phyloP scores from a whole-genome alignment of 306 rosid genomes.

The Mimosa pudica region DNA sequence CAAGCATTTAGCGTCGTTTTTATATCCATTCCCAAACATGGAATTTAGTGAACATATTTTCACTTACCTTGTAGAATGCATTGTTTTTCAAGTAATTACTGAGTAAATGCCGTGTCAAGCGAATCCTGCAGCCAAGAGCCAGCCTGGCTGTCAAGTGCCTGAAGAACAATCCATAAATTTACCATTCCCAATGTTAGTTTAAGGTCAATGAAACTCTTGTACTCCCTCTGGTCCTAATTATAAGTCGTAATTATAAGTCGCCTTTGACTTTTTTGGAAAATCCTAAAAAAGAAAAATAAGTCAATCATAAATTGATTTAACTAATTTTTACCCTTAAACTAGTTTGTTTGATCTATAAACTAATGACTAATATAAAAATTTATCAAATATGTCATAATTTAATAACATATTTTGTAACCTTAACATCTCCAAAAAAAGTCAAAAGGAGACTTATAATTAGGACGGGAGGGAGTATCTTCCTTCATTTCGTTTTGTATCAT shows the following conservation, averaged over 20 bases:
- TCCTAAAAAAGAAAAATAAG: too few relatives aligned
- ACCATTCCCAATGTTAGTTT: conserved; percentile 16
- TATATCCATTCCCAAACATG: conserved; percentile 32
- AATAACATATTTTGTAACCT: too few relatives aligned
- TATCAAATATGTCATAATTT: too few relatives aligned
- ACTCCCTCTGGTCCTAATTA: too few relatives aligned
- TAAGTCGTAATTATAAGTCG: too few relatives aligned
- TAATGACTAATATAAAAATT: too few relatives aligned
- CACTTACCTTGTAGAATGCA: conserved; percentile 89
- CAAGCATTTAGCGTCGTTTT: conserved; percentile 34
- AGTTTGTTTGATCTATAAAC: too few relatives aligned
- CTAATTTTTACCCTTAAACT: too few relatives aligned
- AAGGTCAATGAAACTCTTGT: neutral
- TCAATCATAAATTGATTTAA: too few relatives aligned
- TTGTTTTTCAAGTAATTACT: conserved; percentile 81
- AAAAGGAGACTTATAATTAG: too few relatives aligned
- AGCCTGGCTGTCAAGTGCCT: conserved; percentile 89
- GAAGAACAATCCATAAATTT: conserved; percentile 36
- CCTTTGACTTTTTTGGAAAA: too few relatives aligned
- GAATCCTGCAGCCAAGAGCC: conserved; percentile 98
- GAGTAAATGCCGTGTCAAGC: conserved; percentile 88
- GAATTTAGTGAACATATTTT: conserved; percentile 17
- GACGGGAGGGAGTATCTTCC: neutral
- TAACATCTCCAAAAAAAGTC: too few relatives aligned
- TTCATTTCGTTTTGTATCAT: neutral